Conservation (phyloP, 2,329 filamentous ascomycete species). For the Colletotrichum navitas region DNA sequence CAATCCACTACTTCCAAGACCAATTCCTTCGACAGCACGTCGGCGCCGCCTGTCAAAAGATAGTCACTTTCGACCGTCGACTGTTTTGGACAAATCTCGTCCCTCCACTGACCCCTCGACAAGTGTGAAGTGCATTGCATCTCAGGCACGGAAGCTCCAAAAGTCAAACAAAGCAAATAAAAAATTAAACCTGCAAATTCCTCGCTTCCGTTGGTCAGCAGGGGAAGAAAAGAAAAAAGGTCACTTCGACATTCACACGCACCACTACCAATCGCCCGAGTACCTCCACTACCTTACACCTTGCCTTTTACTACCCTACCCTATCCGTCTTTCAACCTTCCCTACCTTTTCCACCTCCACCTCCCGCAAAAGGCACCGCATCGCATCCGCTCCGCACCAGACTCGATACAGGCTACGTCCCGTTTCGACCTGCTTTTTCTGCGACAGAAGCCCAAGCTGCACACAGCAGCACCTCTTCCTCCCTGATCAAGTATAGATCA, state of each 20-base stretch:
- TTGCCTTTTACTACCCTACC: constrained; percentile 1
- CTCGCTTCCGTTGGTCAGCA: constrained; percentile 59
- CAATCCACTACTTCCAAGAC: constrained; percentile 20
- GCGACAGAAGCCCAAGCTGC: constrained; percentile 61
- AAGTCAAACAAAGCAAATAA: constrained; percentile 54
- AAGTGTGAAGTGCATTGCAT: constrained; percentile 49
- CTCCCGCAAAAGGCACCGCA: constrained; percentile 25
- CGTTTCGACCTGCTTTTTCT: constrained; percentile 66
- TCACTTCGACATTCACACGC: constrained; percentile 2
- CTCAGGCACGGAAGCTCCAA: constrained; percentile 48
- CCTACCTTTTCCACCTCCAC: constrained; percentile 31
- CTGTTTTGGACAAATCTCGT: constrained; percentile 25
- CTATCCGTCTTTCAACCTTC: constrained; percentile 19
- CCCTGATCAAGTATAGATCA: constrained; percentile 76
- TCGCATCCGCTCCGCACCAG: constrained; percentile 49
- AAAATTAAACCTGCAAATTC: constrained; percentile 54
- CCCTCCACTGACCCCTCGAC: constrained; percentile 30
- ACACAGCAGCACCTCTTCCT: constrained; percentile 58
- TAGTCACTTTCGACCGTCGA: constrained; percentile 30
- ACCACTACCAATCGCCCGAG: constrained; percentile 16
- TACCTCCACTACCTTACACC: constrained; percentile 27
- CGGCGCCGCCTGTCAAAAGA: constrained; percentile 37
- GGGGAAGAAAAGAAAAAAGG: background rate
- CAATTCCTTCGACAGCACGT: constrained; percentile 14
- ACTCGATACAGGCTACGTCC: constrained; percentile 59